Base-by-base conservation (phyloP, 2,329 filamentous ascomycete species). In the Aureobasidium lini region DNA sequence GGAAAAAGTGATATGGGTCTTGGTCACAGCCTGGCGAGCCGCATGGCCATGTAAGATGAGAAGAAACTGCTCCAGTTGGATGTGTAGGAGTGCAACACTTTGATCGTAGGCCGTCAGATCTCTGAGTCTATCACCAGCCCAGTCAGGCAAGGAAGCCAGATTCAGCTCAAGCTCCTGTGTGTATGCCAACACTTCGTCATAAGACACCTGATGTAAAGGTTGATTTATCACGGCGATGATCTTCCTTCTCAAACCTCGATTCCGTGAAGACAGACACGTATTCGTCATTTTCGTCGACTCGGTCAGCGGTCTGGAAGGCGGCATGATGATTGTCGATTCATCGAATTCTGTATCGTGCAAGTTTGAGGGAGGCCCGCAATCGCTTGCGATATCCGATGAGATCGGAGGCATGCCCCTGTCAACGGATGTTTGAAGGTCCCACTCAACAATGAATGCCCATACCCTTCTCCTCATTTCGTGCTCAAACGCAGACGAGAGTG, bases 371-470 rank as follows among this genome's bases (percentile, higher is more conserved):
- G 76, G 68, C 8, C 72, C 70, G 4, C 74, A 75, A 61, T 84
- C 81, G 60, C 79, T 81, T 40, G 81, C 77, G 2, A 75, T 62
- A 1, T 67, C 66, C 48, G 69, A 73, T 1, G 73, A 67, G 1
- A 72, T 69, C 5, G 76, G 73, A 2, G 79, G 76, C 71, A 84
- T 79, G 0, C 82, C 82, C 11, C 75, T 74, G 62, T 84, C 80
- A 13, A 84, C 69, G 1, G 80, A 79, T 0, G 79, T 75, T 63
- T 84, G 81, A 2, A 83, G 67, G 59, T 84, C 81, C 29, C 84
- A 68, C 63, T 84, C 81, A 9, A 80, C 69, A 9, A 83, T 79
- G 1, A 81, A 82, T 1, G 73, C 75, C 82, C 82, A 85, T 2
- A 85, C 69, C 44, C 82, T 75, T 56, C 79, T 75, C 54, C 81